Evolutionary conservation across 495 filamentous ascomycete species (phyloP).

Genomic region (Aspergillus nanangensis): DNA sequence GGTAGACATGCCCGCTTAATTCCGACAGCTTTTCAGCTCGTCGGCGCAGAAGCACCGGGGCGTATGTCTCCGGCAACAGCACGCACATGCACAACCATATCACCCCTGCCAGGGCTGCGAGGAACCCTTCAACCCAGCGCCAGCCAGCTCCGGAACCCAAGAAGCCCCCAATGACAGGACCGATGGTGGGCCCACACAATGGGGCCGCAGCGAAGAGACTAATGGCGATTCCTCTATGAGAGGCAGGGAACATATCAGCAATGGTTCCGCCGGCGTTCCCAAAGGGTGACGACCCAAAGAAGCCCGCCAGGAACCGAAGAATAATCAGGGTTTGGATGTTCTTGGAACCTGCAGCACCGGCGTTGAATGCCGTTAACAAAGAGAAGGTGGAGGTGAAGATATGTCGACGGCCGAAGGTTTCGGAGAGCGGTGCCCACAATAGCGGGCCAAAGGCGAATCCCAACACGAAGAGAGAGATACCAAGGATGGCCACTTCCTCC

Average conservation of each 20-base stretch:
- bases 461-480: slow-evolving; percentile 49
- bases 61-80: slow-evolving; percentile 52
- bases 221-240: slow-evolving; percentile 56
- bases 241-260: slow-evolving; percentile 60
- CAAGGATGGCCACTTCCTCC: slow-evolving; percentile 46
- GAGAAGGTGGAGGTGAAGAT: slow-evolving; percentile 60
- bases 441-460: slow-evolving; percentile 49
- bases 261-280: slow-evolving; percentile 69
- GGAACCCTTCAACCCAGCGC: slow-evolving; percentile 58
- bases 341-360: slow-evolving; percentile 46
- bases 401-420: slow-evolving; percentile 60
- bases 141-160: slow-evolving; percentile 51
- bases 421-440: slow-evolving; percentile 57
- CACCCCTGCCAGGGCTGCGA: slow-evolving; percentile 37
- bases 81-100: slow-evolving; percentile 46
- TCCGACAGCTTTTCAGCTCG: slow-evolving; percentile 46
- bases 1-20: slow-evolving; percentile 48
- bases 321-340: slow-evolving; percentile 55
- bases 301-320: slow-evolving; percentile 59
- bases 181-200: slow-evolving; percentile 45
- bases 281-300: slow-evolving; percentile 59
- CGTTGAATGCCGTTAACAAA: slow-evolving; percentile 60
- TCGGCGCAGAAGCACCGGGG: slow-evolving; percentile 46
- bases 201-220: slow-evolving; percentile 57
- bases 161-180: slow-evolving; percentile 54